A percentile compares a stretch with the other conserved stretches of the same genome.
These are phyloP conservation scores for Rhytidhysteron rufulum DNA, from an alignment of 2,329 filamentous ascomycete genomes.

Conservation along the genomic window DNA sequence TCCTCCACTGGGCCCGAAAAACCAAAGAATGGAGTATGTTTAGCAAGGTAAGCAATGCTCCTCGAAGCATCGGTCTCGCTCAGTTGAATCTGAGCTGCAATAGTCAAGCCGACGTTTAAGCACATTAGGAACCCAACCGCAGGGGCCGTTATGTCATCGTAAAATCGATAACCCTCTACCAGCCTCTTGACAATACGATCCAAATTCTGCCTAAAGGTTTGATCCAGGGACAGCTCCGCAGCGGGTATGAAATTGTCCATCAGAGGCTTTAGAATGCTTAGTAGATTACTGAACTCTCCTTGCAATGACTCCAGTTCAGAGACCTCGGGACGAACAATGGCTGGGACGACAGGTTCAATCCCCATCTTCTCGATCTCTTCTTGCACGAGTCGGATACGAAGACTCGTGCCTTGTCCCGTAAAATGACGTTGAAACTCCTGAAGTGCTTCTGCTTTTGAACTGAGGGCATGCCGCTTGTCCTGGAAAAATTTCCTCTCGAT, in stretches of 20 bases:
- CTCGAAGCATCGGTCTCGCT: constrained; percentile 9
- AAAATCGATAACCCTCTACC: constrained; percentile 66
- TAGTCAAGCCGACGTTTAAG: constrained; percentile 68
- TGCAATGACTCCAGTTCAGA: constrained; percentile 72
- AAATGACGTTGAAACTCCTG: constrained; percentile 62
- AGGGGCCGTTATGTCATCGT: constrained; percentile 79
- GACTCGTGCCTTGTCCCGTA: constrained; percentile 64
- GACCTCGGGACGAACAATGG: constrained; percentile 66
- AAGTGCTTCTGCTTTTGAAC: constrained; percentile 57
- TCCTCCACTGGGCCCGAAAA: constrained; percentile 6
- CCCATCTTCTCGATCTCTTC: constrained; percentile 63
- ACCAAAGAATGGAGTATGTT: constrained; percentile 32
- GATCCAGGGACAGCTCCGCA: constrained; percentile 23
- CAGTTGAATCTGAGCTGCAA: constrained; percentile 36
- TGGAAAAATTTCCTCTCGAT: constrained; percentile 62
- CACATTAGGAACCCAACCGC: constrained; percentile 76
- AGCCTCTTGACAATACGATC: constrained; percentile 68
- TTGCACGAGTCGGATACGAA: constrained; percentile 62
- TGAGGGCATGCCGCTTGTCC: constrained; percentile 54
- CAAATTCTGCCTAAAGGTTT: constrained; percentile 53
- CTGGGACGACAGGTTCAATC: constrained; percentile 59
- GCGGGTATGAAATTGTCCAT: constrained; percentile 18
- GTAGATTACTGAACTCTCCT: constrained; percentile 74
- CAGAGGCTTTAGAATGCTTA: constrained; percentile 41
- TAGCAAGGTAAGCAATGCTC: constrained; percentile 23